phyloP scores from a whole-genome alignment of 495 filamentous ascomycete species.

The Penicillium lividum region DNA sequence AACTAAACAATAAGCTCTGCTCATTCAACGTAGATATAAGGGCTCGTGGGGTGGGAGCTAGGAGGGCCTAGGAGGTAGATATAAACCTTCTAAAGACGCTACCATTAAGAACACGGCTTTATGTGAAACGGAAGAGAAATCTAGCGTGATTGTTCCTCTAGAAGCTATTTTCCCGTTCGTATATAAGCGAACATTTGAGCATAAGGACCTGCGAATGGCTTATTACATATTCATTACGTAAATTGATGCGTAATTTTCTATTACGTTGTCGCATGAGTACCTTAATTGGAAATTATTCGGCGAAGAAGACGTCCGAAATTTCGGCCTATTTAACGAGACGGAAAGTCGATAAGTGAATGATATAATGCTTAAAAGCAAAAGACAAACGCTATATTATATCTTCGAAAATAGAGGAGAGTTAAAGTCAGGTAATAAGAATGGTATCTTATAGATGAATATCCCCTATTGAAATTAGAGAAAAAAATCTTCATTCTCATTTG shows the following conservation, averaged over 20 bases:
- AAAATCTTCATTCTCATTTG: too few relatives aligned
- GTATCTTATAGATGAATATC: too few relatives aligned
- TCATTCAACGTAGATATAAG: conserved; percentile 4
- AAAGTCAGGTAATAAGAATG: neutral
- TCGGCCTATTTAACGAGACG: neutral
- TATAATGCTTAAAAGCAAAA: neutral
- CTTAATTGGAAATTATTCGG: neutral
- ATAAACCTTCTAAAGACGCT: neutral
- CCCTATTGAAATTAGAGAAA: too few relatives aligned
- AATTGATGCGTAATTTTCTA: neutral
- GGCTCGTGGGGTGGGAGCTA: conserved; percentile 5
- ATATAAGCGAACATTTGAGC: neutral
- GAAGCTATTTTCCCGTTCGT: neutral
- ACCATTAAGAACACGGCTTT: neutral
- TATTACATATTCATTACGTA: neutral
- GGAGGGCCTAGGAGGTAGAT: conserved; percentile 5
- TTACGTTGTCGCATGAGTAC: neutral
- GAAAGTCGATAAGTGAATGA: neutral
- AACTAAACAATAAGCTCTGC: neutral
- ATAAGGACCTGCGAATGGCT: neutral
- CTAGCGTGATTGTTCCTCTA: neutral
- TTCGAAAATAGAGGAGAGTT: neutral
- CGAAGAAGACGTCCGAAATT: neutral
- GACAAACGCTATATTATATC: neutral
- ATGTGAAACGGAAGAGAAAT: neutral